Percentiles rank a stretch among this genome's conserved stretches.
These are phyloP conservation scores for Populus hybrid DNA, from an alignment of 441 rosid genomes.

Conservation along the genomic window DNA sequence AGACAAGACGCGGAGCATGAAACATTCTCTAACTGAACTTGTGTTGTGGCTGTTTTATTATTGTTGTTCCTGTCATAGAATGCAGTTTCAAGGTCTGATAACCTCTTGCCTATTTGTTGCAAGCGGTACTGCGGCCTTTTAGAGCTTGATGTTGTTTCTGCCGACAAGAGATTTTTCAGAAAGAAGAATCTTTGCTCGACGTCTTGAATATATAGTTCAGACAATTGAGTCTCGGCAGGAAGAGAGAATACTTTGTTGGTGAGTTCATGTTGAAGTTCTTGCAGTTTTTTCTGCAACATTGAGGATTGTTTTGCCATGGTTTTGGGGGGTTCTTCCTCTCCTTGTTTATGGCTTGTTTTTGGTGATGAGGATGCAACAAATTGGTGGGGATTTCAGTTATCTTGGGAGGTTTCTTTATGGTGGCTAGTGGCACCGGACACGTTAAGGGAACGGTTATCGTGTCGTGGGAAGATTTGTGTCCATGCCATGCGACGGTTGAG, in stretches of 20 bases:
- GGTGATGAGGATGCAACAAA: neutral
- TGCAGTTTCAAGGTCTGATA: conserved; percentile 27
- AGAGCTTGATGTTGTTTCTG: conserved; percentile 47
- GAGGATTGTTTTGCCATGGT: conserved; percentile 28
- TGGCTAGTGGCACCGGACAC: neutral
- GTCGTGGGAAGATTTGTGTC: neutral
- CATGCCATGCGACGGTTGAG: neutral
- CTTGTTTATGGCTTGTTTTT: neutral
- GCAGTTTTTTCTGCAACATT: conserved; percentile 48
- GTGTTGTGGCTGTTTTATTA: neutral
- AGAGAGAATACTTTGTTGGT: conserved; percentile 13
- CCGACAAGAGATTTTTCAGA: conserved; percentile 40
- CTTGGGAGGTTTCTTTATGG: neutral
- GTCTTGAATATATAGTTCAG: conserved; percentile 25
- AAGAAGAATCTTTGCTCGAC: conserved; percentile 43
- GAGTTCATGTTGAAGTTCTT: conserved; percentile 43
- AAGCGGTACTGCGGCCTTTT: conserved; percentile 30
- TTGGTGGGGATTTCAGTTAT: neutral
- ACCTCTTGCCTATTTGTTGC: conserved; percentile 27
- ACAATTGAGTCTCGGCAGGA: conserved; percentile 17
- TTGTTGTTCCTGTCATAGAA: conserved; percentile 29
- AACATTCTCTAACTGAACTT: conserved; percentile 14
- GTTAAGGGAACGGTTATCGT: neutral
- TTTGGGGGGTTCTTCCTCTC: neutral
- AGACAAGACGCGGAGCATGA: conserved; percentile 40